Conservation (phyloP, 495 filamentous ascomycete species). For the Hypoxylon trugodes region DNA sequence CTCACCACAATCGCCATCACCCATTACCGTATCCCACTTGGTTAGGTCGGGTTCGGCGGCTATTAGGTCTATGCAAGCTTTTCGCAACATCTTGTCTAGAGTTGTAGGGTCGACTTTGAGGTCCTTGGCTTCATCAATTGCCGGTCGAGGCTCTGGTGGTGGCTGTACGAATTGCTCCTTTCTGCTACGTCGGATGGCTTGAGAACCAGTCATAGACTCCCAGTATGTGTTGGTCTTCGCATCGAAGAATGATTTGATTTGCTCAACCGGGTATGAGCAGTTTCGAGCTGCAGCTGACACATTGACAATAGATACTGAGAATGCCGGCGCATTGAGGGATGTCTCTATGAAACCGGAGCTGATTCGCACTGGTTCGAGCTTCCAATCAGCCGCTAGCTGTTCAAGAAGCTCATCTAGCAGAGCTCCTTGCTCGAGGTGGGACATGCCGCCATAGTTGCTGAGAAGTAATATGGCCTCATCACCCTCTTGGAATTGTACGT, state of each 20-base stretch:
- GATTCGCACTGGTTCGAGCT: slow-evolving; percentile 60
- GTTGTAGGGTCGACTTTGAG: slow-evolving; percentile 52
- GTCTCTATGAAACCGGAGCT: slow-evolving; percentile 65
- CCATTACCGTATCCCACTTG: slow-evolving; percentile 70
- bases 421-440: slow-evolving; percentile 66
- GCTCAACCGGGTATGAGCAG: slow-evolving; percentile 53
- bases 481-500: slow-evolving; percentile 62
- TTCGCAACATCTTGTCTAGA: slow-evolving; percentile 60
- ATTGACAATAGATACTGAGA: slow-evolving; percentile 68
- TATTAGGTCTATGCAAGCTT: slow-evolving; percentile 60
- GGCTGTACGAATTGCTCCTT: slow-evolving; percentile 54
- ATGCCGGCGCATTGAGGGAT: slow-evolving; percentile 69
- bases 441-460: slow-evolving; percentile 72
- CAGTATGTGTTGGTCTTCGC: slow-evolving; percentile 62
- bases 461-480: slow-evolving; percentile 66
- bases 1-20: slow-evolving; percentile 71
- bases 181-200: slow-evolving; percentile 47
- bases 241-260: slow-evolving; percentile 64
- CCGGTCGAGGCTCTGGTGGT: slow-evolving; percentile 42
- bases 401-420: slow-evolving; percentile 62
- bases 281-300: slow-evolving; percentile 57
- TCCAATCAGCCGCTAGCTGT: slow-evolving; percentile 53
- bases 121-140: slow-evolving; percentile 48
- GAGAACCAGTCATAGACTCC: slow-evolving; percentile 55
- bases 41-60: slow-evolving; percentile 66